Percentiles rank a stretch among this genome's conserved stretches.
phyloP scores from a whole-genome alignment of 1,139 yeast genomes.

The Candida sp. region DNA sequence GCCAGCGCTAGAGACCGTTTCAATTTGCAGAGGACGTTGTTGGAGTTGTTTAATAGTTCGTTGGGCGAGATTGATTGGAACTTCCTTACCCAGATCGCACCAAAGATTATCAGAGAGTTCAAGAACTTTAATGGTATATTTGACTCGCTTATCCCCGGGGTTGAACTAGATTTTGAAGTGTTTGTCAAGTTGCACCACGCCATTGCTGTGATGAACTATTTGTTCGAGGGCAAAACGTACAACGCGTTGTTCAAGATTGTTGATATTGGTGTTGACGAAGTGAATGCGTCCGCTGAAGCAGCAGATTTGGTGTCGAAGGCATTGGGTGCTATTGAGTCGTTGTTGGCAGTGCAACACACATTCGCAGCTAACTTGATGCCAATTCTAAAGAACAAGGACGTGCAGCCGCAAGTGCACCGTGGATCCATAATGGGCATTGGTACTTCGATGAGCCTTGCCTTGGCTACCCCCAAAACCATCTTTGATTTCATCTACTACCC shows the following conservation, averaged over 20 bases:
- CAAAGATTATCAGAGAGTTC: conserved; percentile 28
- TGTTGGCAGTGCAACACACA: conserved; percentile 57
- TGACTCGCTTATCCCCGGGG: conserved; percentile 24
- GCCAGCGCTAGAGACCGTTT: conserved; percentile 37
- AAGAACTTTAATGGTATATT: conserved; percentile 56
- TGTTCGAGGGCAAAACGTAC: conserved; percentile 64
- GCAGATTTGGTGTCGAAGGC: conserved; percentile 25
- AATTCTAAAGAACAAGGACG: conserved; percentile 27
- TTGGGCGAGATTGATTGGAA: conserved; percentile 68
- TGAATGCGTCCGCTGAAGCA: conserved; percentile 37
- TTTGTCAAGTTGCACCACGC: conserved; percentile 69
- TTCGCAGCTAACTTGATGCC: conserved; percentile 32
- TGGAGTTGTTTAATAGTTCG: conserved; percentile 56
- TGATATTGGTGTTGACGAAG: conserved; percentile 54
- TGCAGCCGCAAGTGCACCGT: conserved; percentile 8
- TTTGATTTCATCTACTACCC: conserved; percentile 58
- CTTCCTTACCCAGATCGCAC: conserved; percentile 50
- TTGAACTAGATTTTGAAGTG: conserved; percentile 29
- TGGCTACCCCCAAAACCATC: conserved; percentile 36
- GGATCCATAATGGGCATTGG: conserved; percentile 24
- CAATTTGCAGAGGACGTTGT: conserved; percentile 55
- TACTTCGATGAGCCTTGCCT: conserved; percentile 31
- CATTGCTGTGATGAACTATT: conserved; percentile 60
- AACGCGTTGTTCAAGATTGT: conserved; percentile 59
- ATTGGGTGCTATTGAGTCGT: conserved; percentile 49